A percentile compares a stretch with the other conserved stretches of the same genome.
Conservation (phyloP, 2,329 filamentous ascomycete genomes). For the Microcyclospora pomicola region DNA sequence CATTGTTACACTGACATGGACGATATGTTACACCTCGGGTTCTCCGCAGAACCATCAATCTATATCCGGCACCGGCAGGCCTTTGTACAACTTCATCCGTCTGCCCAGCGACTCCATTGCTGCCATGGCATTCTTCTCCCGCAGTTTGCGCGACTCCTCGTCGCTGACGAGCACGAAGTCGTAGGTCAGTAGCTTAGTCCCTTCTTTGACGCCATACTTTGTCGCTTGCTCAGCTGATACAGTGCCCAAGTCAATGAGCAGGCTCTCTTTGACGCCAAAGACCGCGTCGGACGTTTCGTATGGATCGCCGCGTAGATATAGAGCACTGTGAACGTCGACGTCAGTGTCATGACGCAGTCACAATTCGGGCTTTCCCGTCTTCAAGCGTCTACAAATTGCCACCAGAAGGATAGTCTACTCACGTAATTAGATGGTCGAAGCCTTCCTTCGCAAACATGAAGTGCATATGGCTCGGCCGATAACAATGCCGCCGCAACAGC, state of each 20-base stretch:
- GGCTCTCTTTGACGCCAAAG: conserved; percentile 71
- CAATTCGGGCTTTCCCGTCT: conserved; percentile 3
- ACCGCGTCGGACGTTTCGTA: conserved; percentile 77
- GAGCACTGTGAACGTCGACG: conserved; percentile 39
- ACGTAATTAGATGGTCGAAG: conserved; percentile 74
- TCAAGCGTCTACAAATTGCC: not conserved
- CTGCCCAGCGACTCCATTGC: conserved; percentile 54
- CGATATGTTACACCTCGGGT: too few species aligned
- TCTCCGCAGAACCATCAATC: conserved; percentile 30
- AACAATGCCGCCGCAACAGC: conserved; percentile 58
- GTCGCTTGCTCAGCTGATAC: conserved; percentile 39
- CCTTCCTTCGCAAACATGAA: conserved; percentile 78
- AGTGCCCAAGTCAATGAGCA: conserved; percentile 52
- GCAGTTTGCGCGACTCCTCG: conserved; percentile 51
- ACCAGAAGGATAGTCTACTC: conserved; percentile 25
- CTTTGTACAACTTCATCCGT: conserved; percentile 60
- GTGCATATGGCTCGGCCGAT: conserved; percentile 66
- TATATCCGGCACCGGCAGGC: conserved; percentile 60
- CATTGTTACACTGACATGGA: too few species aligned
- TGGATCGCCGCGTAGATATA: conserved; percentile 64
- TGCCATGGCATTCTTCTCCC: conserved; percentile 51
- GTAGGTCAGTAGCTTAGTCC: conserved; percentile 41
- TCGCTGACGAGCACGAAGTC: conserved; percentile 68
- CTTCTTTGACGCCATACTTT: conserved; percentile 51
- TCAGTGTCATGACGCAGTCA: not conserved